Base-by-base conservation (phyloP, 257 asterid species). In the Lantana camara region DNA sequence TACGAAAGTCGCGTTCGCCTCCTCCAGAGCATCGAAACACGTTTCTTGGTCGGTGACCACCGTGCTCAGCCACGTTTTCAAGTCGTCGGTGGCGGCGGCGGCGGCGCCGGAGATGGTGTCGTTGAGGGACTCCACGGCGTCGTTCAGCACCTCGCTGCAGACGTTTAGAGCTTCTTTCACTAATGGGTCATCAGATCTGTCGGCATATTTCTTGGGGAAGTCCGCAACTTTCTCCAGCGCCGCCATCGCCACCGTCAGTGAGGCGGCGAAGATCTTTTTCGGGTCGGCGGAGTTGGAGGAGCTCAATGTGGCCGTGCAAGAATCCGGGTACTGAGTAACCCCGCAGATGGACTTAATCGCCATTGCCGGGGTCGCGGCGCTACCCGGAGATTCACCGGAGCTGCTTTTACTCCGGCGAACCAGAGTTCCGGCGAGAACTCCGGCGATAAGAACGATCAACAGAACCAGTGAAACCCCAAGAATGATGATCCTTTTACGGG, bases 41-140 rank as follows among this genome's bases (percentile, higher is more conserved):
- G 97, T 91, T 17, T 90, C 97, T 6, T 77, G 85, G 44, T 88
- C 82, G 0, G 96, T 88, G 2, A 91, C 35, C 48, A 71, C 73
- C 0, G 96, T 63, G 78, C 93, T 91, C 61, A 91, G 67, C 96
- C 95, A 85, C 54, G 96, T 91, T 45, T 40, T 73, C 27, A 91
- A 59, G 57, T 84, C 87, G 3, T 60, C 47, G 38, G 80, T 70
- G 2, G n/a, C 72, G 16, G 45, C 67, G n/a, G 60, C 66, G 13
- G 57, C 38, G 32, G 68, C 65, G 0, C 74, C 42, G 0, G 78
- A 57, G 32, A 89, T 68, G 1, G 96, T 65, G 13, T 92, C 97
- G 65, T 74, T 79, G 7, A 90, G 71, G 22, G 77, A 70, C 11
- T 83, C 92, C 0, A 86, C 48, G 0, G 98, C 95, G 69, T 92